Percentiles rank a stretch among this genome's conserved stretches.
Evolutionary conservation across 805 yeast genomes (phyloP).

Genomic region (Candida nanaspora): DNA sequence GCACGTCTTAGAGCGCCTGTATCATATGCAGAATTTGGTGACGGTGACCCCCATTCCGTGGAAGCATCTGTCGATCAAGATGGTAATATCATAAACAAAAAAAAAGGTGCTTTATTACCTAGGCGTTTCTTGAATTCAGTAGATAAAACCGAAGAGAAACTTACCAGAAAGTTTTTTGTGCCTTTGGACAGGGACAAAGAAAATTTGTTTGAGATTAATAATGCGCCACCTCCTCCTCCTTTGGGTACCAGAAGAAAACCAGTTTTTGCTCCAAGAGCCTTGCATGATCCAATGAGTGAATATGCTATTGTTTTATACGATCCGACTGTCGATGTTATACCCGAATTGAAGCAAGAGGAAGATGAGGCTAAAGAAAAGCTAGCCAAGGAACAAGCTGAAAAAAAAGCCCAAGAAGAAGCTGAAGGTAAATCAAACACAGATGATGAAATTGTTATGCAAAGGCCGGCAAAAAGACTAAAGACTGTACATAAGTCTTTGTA

Average conservation of each 20-base stretch:
- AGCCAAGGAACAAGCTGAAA: conserved; percentile 17
- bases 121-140: conserved; percentile 39
- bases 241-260: conserved; percentile 73
- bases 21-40: conserved; percentile 33
- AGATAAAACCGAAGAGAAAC: conserved; percentile 30
- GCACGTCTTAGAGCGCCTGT: conserved; percentile 27
- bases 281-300: conserved; percentile 93
- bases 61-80: conserved; percentile 22
- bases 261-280: conserved; percentile 74
- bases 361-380: conserved; percentile 16
- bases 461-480: conserved; percentile 26
- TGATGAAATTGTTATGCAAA: conserved; percentile 4
- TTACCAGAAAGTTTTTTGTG: conserved; percentile 46
- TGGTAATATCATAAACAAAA: conserved; percentile 23
- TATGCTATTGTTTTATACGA: conserved; percentile 92
- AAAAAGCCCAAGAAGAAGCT: conserved; percentile 14
- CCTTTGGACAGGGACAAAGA: conserved; percentile 45
- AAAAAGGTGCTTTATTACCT: conserved; percentile 56
- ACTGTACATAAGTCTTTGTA: conserved; percentile 60
- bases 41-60: conserved; percentile 24
- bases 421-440: conserved; percentile 16
- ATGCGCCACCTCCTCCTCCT: conserved; percentile 61
- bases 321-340: conserved; percentile 73
- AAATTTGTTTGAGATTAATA: conserved; percentile 20
- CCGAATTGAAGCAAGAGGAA: conserved; percentile 24